phyloP scores from a whole-genome alignment of 2,329 filamentous ascomycete genomes.

The Xylariaceae sp. region DNA sequence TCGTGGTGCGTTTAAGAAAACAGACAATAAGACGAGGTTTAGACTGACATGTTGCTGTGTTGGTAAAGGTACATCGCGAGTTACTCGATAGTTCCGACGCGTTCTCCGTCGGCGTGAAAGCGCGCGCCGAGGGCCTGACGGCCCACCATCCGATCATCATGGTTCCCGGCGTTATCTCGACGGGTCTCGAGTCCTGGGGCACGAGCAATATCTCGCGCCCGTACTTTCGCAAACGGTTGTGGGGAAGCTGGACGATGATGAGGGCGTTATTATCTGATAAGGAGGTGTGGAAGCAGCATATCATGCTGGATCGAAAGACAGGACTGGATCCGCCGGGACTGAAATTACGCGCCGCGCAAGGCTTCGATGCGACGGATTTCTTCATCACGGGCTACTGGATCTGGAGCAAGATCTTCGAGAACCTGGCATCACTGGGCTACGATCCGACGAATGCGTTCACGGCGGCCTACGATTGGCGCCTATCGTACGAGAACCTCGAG shows the following conservation, averaged over 20 bases:
- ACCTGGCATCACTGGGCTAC: slow-evolving; percentile 91
- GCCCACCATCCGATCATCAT: slow-evolving; percentile 90
- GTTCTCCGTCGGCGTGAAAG: slow-evolving; percentile 83
- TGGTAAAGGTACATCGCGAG: slow-evolving; percentile 76
- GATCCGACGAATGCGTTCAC: slow-evolving; percentile 74
- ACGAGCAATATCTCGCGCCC: slow-evolving; percentile 77
- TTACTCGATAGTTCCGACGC: slow-evolving; percentile 82
- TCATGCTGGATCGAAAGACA: slow-evolving; percentile 91
- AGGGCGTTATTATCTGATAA: slow-evolving; percentile 88
- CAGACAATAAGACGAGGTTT: not conserved
- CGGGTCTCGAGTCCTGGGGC: slow-evolving; percentile 93
- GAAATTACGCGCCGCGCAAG: slow-evolving; percentile 88
- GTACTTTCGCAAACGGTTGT: slow-evolving; percentile 90
- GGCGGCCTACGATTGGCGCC: slow-evolving; percentile 81
- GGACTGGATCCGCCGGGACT: slow-evolving; percentile 86
- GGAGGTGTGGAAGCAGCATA: slow-evolving; percentile 87
- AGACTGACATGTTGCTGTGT: slow-evolving; percentile 16
- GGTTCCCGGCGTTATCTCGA: slow-evolving; percentile 97
- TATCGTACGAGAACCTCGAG: slow-evolving; percentile 87
- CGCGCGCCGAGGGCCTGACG: slow-evolving; percentile 70
- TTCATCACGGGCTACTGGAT: slow-evolving; percentile 94
- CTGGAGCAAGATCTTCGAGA: slow-evolving; percentile 98
- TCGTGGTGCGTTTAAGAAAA: slow-evolving; percentile 57
- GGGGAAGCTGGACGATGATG: slow-evolving; percentile 99
- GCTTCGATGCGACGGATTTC: slow-evolving; percentile 97